Percentiles rank a stretch among this genome's conserved stretches.
Conservation (phyloP, 1,284 basidiomycete genomes). For the Trichosporon sp. region DNA sequence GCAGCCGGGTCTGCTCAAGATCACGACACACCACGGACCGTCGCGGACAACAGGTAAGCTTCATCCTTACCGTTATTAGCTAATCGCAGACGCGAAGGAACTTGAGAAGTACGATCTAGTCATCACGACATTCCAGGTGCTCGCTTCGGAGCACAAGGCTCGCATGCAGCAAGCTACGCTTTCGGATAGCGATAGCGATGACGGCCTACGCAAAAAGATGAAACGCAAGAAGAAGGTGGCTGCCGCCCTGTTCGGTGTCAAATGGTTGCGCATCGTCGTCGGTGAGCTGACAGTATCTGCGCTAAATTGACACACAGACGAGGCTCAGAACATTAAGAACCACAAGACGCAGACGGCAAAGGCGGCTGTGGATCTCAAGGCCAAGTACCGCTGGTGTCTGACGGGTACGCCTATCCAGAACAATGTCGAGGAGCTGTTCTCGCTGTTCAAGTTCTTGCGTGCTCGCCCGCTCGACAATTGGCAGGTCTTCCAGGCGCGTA, state of each 20-base stretch:
- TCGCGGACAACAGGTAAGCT: conserved; percentile 60
- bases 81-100: conserved; percentile 54
- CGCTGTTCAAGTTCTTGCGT: conserved; percentile 81
- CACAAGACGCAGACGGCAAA: conserved; percentile 71
- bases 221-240: conserved; percentile 49
- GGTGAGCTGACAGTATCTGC: conserved; percentile 51
- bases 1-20: conserved; percentile 55
- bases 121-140: conserved; percentile 72
- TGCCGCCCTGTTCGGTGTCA: conserved; percentile 66
- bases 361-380: conserved; percentile 71
- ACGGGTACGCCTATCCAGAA: conserved; percentile 92
- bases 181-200: conserved; percentile 47
- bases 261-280: conserved; percentile 80
- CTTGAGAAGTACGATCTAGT: conserved; percentile 68
- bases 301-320: conserved; percentile 55
- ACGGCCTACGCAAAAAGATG: conserved; percentile 43
- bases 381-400: conserved; percentile 80
- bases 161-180: background rate
- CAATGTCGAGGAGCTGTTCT: conserved; percentile 80
- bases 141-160: conserved; percentile 58
- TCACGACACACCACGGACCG: conserved; percentile 76
- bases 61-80: background rate
- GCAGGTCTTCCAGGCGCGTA: conserved; percentile 68
- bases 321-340: conserved; percentile 98
- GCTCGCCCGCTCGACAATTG: conserved; percentile 77